Conservation (phyloP, 352 stramenopile genomes). For the Pythium scleroteichum region DNA sequence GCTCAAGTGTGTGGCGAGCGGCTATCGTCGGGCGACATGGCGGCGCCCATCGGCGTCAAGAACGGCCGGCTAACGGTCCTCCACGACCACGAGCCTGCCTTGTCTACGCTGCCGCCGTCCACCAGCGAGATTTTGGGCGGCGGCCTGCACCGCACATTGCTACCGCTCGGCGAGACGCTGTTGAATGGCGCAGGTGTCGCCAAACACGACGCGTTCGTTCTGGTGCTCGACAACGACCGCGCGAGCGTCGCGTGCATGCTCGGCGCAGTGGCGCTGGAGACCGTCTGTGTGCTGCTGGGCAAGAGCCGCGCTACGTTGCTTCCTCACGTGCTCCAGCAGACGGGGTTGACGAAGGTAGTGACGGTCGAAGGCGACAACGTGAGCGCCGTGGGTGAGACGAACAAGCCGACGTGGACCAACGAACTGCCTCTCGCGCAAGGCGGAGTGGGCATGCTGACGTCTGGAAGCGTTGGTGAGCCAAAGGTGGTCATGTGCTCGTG, state of each 20-base stretch:
- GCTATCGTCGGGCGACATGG: constrained; percentile 13
- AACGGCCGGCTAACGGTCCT: constrained; percentile 57
- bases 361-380: constrained; percentile 43
- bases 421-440: constrained; percentile 32
- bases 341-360: constrained; percentile 58
- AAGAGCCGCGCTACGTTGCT: constrained; percentile 51
- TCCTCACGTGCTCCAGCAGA: constrained; percentile 50
- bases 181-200: constrained; percentile 37
- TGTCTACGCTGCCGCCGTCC: constrained; percentile 8
- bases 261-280: constrained; percentile 62
- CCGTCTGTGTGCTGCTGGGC: constrained; percentile 55
- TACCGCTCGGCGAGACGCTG: constrained; percentile 51
- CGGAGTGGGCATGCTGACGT: constrained; percentile 82
- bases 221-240: constrained; percentile 74
- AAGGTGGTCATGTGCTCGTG: constrained; percentile 83
- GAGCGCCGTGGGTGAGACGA: constrained; percentile 28
- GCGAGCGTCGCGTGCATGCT: constrained; percentile 76
- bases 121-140: constrained; percentile 33
- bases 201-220: constrained; percentile 51
- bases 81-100: constrained; percentile 23
- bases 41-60: constrained; percentile 58
- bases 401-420: constrained; percentile 33
- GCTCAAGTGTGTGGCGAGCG: constrained; percentile 6
- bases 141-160: constrained; percentile 41
- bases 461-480: constrained; percentile 69